Percentiles rank a stretch among this genome's conserved stretches.
phyloP scores from a whole-genome alignment of 176 grass and related monocot genomes.

The Rhynchospora pubera region DNA sequence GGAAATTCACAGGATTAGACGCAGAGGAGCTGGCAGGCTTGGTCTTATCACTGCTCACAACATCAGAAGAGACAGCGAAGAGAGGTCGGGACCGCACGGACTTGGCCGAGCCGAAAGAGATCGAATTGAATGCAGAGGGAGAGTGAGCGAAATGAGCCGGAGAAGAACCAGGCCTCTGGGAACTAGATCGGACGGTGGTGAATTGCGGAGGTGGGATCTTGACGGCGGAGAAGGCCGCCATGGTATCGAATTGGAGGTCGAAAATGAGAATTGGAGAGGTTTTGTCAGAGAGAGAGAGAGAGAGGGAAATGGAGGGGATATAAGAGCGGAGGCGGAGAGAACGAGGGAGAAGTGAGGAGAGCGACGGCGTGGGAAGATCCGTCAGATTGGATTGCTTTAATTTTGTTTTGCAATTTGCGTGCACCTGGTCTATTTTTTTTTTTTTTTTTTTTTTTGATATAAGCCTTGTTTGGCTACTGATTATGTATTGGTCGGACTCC shows the following conservation, averaged over 20 bases:
- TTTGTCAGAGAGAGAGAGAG: background rate
- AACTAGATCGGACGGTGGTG: constrained; percentile 49
- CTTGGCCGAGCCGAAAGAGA: background rate
- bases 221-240: constrained; percentile 73
- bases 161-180: constrained; percentile 12
- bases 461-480: background rate
- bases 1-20: constrained; percentile 25
- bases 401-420: background rate
- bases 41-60: constrained; percentile 33
- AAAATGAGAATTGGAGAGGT: background rate
- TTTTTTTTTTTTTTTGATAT: no score
- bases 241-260: background rate
- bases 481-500: no score
- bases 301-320: constrained; percentile 24
- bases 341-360: constrained; percentile 13
- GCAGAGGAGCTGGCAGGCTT: constrained; percentile 30
- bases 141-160: background rate
- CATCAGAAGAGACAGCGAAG: constrained; percentile 57
- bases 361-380: constrained; percentile 27
- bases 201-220: constrained; percentile 38
- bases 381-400: constrained; percentile 8
- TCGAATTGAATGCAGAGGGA: constrained; percentile 10
- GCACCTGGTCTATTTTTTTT: background rate
- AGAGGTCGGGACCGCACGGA: constrained; percentile 21
- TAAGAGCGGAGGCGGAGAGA: constrained; percentile 19